A percentile compares a stretch with the other conserved stretches of the same genome.
Evolutionary conservation across 148 eudicot genomes (phyloP).

Genomic region (Bassia scoparia): DNA sequence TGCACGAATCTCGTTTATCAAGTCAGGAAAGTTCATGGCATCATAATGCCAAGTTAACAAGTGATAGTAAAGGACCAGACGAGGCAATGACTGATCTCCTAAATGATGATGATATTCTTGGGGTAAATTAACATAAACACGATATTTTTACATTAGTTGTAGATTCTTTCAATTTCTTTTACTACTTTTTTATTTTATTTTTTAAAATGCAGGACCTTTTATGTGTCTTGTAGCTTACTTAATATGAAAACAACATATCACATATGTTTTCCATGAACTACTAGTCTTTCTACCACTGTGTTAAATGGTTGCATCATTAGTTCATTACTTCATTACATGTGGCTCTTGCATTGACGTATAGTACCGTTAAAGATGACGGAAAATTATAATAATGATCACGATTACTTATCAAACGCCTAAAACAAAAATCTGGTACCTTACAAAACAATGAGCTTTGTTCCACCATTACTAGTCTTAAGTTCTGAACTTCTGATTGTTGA

Average conservation of each 20-base stretch:
- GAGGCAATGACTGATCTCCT: slow-evolving; percentile 30
- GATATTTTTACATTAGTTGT: neutral
- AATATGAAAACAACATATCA: neutral
- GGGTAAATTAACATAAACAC: slow-evolving; percentile 43
- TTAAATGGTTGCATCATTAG: neutral
- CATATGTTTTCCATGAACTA: neutral
- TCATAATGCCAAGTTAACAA: slow-evolving; percentile 30
- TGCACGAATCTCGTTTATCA: slow-evolving; percentile 30
- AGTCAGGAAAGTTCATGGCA: slow-evolving; percentile 26
- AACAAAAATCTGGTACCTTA: neutral
- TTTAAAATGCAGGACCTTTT: neutral
- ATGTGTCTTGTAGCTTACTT: neutral
- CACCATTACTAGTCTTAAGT: neutral
- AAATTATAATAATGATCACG: neutral
- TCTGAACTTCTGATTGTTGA: neutral
- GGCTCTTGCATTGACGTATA: neutral
- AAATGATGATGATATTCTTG: slow-evolving; percentile 82
- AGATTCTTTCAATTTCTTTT: slow-evolving; percentile 1
- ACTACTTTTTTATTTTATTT: neutral
- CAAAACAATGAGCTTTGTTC: neutral
- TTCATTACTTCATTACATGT: slow-evolving; percentile 5
- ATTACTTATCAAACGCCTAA: neutral
- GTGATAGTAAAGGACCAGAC: slow-evolving; percentile 30
- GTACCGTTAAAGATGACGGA: neutral
- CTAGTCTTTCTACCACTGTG: neutral